A percentile compares a stretch with the other conserved stretches of the same genome.
phyloP scores from a whole-genome alignment of 2,329 filamentous ascomycete genomes.

The Orbilia oligospora region DNA sequence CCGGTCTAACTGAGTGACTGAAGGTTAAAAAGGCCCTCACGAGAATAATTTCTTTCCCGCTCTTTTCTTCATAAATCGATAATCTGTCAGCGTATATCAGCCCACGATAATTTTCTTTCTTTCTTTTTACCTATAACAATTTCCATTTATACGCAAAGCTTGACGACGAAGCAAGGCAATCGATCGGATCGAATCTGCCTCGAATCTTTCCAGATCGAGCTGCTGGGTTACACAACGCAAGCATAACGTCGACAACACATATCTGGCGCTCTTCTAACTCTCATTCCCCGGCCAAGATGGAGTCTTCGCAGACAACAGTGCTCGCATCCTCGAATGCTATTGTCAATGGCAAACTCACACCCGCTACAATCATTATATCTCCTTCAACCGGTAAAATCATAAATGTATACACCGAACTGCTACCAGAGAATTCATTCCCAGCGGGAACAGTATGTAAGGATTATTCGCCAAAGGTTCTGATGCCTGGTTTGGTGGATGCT shows the following conservation, averaged over 20 bases:
- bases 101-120: not conserved
- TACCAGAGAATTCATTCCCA: conserved; percentile 83
- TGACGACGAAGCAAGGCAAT: not conserved
- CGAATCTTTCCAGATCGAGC: conserved; percentile 24
- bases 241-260: conserved; percentile 53
- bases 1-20: not conserved
- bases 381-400: conserved; percentile 85
- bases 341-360: conserved; percentile 80
- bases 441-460: conserved; percentile 81
- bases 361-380: conserved; percentile 87
- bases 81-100: not conserved
- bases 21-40: conserved; percentile 46
- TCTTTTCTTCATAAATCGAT: not conserved
- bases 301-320: conserved; percentile 72
- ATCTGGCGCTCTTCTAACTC: not conserved
- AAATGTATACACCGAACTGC: conserved; percentile 79
- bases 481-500: conserved; percentile 94
- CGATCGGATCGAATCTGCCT: conserved; percentile 4
- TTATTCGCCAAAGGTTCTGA: conserved; percentile 84
- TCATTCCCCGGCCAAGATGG: conserved; percentile 66
- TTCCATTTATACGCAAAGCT: no score
- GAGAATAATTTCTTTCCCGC: conserved; percentile 12
- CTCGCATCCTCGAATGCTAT: conserved; percentile 88
- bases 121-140: not conserved
- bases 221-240: conserved; percentile 58